Conservation (phyloP, 1,139 yeast genomes). For the Candida tunisiensis region DNA sequence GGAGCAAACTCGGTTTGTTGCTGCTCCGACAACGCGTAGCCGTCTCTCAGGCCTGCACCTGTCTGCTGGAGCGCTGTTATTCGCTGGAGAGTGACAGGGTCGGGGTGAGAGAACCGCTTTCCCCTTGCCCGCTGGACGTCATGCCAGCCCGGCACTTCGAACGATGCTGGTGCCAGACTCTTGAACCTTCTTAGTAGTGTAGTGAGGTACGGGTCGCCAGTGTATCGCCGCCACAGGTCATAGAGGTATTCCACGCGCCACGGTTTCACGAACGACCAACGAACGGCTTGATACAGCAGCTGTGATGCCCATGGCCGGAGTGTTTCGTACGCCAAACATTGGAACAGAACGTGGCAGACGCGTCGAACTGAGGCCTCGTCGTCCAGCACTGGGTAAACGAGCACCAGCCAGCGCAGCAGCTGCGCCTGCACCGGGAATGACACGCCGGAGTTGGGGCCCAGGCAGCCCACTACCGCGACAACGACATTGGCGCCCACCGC, state of each 20-base stretch:
- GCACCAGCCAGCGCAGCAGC: slow-evolving; percentile 25
- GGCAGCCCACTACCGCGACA: slow-evolving; percentile 13
- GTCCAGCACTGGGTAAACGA: slow-evolving; percentile 17
- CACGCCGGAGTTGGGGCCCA: slow-evolving; percentile 13
- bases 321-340: background rate
- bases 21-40: no score
- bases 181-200: no score
- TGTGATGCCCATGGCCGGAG: background rate
- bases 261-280: background rate
- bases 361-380: slow-evolving; percentile 11
- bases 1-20: no score
- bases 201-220: no score
- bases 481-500: slow-evolving; percentile 13
- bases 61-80: no score
- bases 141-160: no score
- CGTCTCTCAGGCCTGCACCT: no score
- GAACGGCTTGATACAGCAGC: background rate
- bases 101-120: no score
- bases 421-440: slow-evolving; percentile 14
- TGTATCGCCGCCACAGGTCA: no score
- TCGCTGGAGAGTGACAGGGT: no score
- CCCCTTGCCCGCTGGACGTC: no score
- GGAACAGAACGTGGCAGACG: slow-evolving; percentile 16
- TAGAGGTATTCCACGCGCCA: background rate
- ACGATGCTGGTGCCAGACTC: no score